A percentile compares a stretch with the other conserved stretches of the same genome.
Evolutionary conservation across 176 grass and related monocot species (phyloP).

Genomic region (Aegilops bicornis): DNA sequence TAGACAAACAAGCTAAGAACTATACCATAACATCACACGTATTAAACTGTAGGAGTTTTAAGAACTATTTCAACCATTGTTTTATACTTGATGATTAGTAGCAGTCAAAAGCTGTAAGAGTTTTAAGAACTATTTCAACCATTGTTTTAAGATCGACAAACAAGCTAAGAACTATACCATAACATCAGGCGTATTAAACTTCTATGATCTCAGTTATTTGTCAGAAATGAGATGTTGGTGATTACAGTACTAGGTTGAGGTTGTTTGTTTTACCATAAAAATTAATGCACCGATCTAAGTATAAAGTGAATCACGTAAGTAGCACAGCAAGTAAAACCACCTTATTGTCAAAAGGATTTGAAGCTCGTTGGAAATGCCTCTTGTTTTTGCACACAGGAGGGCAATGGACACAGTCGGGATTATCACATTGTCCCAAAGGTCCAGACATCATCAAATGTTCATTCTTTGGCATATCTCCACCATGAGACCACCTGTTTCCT

Average conservation of each 20-base stretch:
- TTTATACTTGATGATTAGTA: slow-evolving; percentile 8
- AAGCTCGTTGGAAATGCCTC: slow-evolving; percentile 42
- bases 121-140: neutral
- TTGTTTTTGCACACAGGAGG: slow-evolving; percentile 82
- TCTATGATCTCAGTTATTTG: neutral
- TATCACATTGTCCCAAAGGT: slow-evolving; percentile 82
- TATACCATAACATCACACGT: neutral
- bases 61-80: too few relatives aligned
- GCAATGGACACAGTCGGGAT: slow-evolving; percentile 86
- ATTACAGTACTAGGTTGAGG: neutral
- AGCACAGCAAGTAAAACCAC: slow-evolving; percentile 20
- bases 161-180: slow-evolving; percentile 23
- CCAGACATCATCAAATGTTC: slow-evolving; percentile 89
- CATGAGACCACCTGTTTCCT: slow-evolving; percentile 43
- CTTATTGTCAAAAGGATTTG: slow-evolving; percentile 69
- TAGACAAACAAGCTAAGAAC: slow-evolving; percentile 38
- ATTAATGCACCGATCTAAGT: neutral
- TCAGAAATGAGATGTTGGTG: neutral
- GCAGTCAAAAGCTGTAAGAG: neutral
- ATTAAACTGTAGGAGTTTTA: neutral
- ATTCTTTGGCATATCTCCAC: slow-evolving; percentile 50
- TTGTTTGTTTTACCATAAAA: neutral
- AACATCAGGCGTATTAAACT: neutral
- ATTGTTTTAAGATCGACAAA: slow-evolving; percentile 10
- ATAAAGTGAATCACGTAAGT: neutral